A percentile compares a stretch with the other conserved stretches of the same genome.
Evolutionary conservation across 2,329 filamentous ascomycete genomes (phyloP).

Genomic region (Monilinia aucupariae): DNA sequence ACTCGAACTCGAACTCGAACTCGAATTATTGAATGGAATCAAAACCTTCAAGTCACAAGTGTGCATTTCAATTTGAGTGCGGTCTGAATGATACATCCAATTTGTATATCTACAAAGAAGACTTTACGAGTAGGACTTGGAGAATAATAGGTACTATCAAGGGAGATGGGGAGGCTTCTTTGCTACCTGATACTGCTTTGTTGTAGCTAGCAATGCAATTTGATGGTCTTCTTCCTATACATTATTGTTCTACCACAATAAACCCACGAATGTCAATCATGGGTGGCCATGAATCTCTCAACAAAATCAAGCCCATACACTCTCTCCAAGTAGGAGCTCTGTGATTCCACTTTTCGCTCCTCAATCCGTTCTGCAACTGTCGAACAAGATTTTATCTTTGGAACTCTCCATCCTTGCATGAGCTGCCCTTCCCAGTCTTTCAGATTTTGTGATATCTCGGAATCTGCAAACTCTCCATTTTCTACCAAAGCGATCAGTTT

Average conservation of each 20-base stretch:
- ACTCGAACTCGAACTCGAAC: neutral
- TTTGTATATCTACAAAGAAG: neutral
- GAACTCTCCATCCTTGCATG: neutral
- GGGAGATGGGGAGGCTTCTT: neutral
- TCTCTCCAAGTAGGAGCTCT: neutral
- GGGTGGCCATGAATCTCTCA: neutral
- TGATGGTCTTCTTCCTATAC: neutral
- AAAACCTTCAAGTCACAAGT: neutral
- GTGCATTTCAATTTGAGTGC: neutral
- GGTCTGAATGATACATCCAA: neutral
- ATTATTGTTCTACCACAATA: neutral
- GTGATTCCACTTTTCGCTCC: neutral
- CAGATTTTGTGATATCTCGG: neutral
- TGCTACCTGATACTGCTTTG: neutral
- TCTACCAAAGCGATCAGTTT: neutral
- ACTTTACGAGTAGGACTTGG: neutral
- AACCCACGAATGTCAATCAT: neutral
- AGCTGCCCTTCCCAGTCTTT: neutral
- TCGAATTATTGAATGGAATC: neutral
- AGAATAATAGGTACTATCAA: neutral
- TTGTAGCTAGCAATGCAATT: neutral
- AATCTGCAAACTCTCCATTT: neutral
- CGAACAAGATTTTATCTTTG: neutral
- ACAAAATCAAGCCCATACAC: neutral
- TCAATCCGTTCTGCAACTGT: neutral